These are phyloP conservation scores for Phytophthora meadii DNA, from an alignment of 352 stramenopile genomes.

Conservation along the genomic window DNA sequence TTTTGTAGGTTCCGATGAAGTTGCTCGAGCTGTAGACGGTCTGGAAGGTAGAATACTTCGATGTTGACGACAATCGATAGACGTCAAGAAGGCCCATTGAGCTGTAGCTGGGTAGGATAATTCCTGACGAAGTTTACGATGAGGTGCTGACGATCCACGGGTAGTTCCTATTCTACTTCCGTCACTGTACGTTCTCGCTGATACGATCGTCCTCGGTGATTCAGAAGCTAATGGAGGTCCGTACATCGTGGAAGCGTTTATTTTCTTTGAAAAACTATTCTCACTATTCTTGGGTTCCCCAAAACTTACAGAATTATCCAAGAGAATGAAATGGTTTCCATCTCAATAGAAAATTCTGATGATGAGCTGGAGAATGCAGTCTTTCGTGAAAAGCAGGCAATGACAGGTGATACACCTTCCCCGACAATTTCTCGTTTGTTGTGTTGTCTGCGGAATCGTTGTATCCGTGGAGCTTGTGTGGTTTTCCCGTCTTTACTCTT, in stretches of 20 bases:
- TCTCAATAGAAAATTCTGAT: slow-evolving; percentile 12
- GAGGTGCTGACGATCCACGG: slow-evolving; percentile 15
- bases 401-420: slow-evolving; percentile 31
- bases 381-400: slow-evolving; percentile 63
- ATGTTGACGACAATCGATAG: slow-evolving; percentile 9
- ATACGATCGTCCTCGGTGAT: slow-evolving; percentile 6
- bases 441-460: slow-evolving; percentile 73
- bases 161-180: background rate
- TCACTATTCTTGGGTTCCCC: slow-evolving; percentile 29
- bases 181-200: slow-evolving; percentile 8
- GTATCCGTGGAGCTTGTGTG: slow-evolving; percentile 62
- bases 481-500: slow-evolving; percentile 60
- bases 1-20: slow-evolving; percentile 8
- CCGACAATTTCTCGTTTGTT: slow-evolving; percentile 56
- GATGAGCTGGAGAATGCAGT: slow-evolving; percentile 58
- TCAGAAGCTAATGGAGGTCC: slow-evolving; percentile 32
- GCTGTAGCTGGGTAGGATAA: slow-evolving; percentile 25
- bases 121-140: slow-evolving; percentile 26
- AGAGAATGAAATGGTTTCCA: slow-evolving; percentile 29
- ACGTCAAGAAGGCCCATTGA: slow-evolving; percentile 37
- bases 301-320: too few species aligned
- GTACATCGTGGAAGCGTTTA: slow-evolving; percentile 4
- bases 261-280: slow-evolving; percentile 1
- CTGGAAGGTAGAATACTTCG: slow-evolving; percentile 16
- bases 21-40: slow-evolving; percentile 27